Evolutionary conservation across 176 grass and related monocot species (phyloP).

Genomic region (Carex parvula): DNA sequence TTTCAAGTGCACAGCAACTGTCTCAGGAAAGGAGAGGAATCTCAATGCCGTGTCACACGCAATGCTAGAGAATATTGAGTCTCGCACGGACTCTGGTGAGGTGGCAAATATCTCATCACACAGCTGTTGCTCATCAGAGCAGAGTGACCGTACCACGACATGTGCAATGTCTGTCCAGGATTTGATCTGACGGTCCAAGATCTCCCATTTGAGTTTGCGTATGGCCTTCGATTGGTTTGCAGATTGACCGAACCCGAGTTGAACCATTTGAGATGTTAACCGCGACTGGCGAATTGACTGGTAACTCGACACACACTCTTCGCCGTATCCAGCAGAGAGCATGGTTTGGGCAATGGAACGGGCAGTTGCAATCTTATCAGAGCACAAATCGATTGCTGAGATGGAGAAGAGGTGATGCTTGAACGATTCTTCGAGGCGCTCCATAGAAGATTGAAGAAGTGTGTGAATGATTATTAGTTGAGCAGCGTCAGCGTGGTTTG

Average conservation of each 20-base stretch:
- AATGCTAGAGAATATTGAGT: constrained; percentile 46
- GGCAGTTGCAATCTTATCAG: background rate
- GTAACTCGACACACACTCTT: constrained; percentile 55
- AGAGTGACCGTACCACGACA: constrained; percentile 30
- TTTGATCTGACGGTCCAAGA: constrained; percentile 35
- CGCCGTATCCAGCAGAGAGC: constrained; percentile 57
- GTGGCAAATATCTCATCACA: constrained; percentile 45
- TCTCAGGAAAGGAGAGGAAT: constrained; percentile 41
- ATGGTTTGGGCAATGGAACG: constrained; percentile 36
- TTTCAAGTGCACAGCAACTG: constrained; percentile 28
- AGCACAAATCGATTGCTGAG: background rate
- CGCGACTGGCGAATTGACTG: constrained; percentile 35
- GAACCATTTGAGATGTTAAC: constrained; percentile 26
- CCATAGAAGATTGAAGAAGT: constrained; percentile 55
- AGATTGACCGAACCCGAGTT: constrained; percentile 27
- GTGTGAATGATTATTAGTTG: constrained; percentile 38
- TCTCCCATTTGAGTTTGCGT: constrained; percentile 44
- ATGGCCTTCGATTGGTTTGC: background rate
- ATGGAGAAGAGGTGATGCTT: constrained; percentile 24
- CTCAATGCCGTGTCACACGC: constrained; percentile 24
- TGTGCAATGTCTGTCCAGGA: constrained; percentile 41
- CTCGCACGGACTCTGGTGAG: constrained; percentile 6
- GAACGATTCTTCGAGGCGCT: constrained; percentile 40
- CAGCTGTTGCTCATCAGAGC: constrained; percentile 38
- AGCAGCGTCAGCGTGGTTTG: background rate